Conservation (phyloP, 2,329 filamentous ascomycete genomes). For the Hansfordia pulvinata region DNA sequence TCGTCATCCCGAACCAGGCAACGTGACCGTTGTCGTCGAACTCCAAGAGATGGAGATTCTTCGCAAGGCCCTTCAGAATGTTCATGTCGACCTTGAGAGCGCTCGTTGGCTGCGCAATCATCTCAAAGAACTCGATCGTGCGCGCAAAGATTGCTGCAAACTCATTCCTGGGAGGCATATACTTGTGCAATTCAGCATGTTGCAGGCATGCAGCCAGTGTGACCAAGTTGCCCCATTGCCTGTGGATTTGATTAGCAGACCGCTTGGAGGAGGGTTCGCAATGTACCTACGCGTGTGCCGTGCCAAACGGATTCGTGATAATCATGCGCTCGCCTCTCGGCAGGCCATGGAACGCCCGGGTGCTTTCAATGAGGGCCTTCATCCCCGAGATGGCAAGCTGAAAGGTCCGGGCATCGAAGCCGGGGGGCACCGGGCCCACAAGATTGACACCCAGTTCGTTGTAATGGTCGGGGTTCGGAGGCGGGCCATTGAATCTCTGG, state of each 20-base stretch:
- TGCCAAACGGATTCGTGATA: constrained; percentile 93
- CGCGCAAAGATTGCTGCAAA: constrained; percentile 58
- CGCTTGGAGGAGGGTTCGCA: constrained; percentile 1
- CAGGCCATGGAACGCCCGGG: constrained; percentile 61
- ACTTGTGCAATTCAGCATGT: too few relatives aligned
- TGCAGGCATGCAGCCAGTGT: constrained; percentile 74
- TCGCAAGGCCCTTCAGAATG: constrained; percentile 47
- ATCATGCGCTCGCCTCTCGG: constrained; percentile 52
- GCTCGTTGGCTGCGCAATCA: constrained; percentile 59
- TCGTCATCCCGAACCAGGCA: constrained; percentile 25
- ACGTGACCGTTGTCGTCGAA: constrained; percentile 18
- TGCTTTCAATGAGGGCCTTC: constrained; percentile 69
- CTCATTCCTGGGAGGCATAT: too few relatives aligned
- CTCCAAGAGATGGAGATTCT: constrained; percentile 27
- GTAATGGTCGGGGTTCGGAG: constrained; percentile 6
- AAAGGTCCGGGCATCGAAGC: constrained; percentile 31
- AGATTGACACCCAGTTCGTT: constrained; percentile 4
- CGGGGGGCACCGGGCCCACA: constrained; percentile 12
- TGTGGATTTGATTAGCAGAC: constrained; percentile 22
- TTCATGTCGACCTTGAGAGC: constrained; percentile 60
- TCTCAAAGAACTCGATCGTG: constrained; percentile 64
- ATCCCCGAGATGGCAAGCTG: constrained; percentile 49
- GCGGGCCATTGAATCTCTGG: constrained; percentile 8
- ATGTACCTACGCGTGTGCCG: constrained; percentile 76
- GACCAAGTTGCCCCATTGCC: constrained; percentile 93